phyloP scores from a whole-genome alignment of 495 filamentous ascomycete species.

The Daldinia concentrica region DNA sequence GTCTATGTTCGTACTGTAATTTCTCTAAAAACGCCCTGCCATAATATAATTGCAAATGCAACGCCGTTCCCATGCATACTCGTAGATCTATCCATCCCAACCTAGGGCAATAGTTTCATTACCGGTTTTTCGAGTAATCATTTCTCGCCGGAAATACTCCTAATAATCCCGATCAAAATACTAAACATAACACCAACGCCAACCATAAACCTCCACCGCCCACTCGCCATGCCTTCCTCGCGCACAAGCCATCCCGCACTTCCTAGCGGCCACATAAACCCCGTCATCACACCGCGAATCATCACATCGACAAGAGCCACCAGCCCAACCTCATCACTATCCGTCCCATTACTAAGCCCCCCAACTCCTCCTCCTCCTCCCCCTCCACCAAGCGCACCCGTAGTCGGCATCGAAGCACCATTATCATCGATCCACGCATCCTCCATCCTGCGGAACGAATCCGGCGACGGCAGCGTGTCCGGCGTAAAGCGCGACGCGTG shows the following conservation, averaged over 20 bases:
- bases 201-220: conserved; percentile 83
- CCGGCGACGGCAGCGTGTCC: conserved; percentile 79
- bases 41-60: conserved; percentile 12
- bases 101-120: neutral
- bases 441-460: conserved; percentile 70
- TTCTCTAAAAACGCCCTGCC: conserved; percentile 7
- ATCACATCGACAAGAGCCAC: conserved; percentile 74
- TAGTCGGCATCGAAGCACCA: conserved; percentile 52
- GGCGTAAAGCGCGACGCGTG: conserved; percentile 81
- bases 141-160: conserved; percentile 49
- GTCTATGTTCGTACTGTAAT: neutral
- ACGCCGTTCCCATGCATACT: conserved; percentile 41
- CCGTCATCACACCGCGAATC: conserved; percentile 86
- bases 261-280: conserved; percentile 93
- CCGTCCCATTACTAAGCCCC: conserved; percentile 42
- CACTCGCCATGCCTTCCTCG: conserved; percentile 89
- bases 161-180: conserved; percentile 53
- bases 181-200: conserved; percentile 75
- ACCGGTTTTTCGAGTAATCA: conserved; percentile 6
- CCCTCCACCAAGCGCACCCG: conserved; percentile 7
- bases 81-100: neutral
- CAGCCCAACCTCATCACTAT: conserved; percentile 61
- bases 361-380: conserved; percentile 48
- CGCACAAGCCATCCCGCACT: conserved; percentile 84
- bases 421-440: conserved; percentile 93